Percentiles rank a stretch among this genome's conserved stretches.
phyloP scores from a whole-genome alignment of 1,284 basidiomycete species.

The Cystobasidiaceae sp. region DNA sequence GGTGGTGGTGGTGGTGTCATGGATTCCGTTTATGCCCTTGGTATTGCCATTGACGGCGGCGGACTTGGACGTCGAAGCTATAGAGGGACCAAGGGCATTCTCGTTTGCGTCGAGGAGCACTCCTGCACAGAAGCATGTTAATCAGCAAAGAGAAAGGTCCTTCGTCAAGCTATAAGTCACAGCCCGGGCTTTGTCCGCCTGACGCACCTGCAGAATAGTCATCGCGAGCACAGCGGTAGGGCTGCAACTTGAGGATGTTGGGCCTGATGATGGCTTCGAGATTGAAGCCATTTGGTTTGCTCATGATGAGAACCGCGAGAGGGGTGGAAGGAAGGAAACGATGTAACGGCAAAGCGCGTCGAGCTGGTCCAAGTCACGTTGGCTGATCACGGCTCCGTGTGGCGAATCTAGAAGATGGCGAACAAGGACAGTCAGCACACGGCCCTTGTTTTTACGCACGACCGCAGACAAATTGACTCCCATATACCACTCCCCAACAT shows the following conservation, averaged over 20 bases:
- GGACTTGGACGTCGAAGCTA: conserved; percentile 49
- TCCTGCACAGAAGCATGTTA: conserved; percentile 27
- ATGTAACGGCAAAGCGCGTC: neutral
- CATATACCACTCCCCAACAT: neutral
- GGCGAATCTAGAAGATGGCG: too few species aligned
- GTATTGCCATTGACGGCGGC: neutral
- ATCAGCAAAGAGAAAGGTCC: neutral
- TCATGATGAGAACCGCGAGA: neutral
- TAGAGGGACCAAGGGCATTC: conserved; percentile 83
- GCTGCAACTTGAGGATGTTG: conserved; percentile 85
- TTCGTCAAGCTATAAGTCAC: neutral
- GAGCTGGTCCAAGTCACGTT: too few species aligned
- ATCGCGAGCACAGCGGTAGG: conserved; percentile 93
- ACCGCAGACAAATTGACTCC: too few species aligned
- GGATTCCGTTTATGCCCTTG: conserved; percentile 10
- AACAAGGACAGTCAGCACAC: too few species aligned
- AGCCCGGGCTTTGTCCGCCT: neutral
- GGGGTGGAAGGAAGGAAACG: neutral
- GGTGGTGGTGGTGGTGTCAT: conserved; percentile 37
- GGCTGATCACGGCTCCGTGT: too few species aligned
- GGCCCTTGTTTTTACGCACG: too few species aligned
- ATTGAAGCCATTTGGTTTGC: conserved; percentile 23
- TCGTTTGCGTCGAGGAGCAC: conserved; percentile 98
- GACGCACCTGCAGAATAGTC: conserved; percentile 74
- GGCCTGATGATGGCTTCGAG: conserved; percentile 23